A percentile compares a stretch with the other conserved stretches of the same genome.
phyloP scores from a whole-genome alignment of 306 rosid genomes.

The Pyrus betulifolia region DNA sequence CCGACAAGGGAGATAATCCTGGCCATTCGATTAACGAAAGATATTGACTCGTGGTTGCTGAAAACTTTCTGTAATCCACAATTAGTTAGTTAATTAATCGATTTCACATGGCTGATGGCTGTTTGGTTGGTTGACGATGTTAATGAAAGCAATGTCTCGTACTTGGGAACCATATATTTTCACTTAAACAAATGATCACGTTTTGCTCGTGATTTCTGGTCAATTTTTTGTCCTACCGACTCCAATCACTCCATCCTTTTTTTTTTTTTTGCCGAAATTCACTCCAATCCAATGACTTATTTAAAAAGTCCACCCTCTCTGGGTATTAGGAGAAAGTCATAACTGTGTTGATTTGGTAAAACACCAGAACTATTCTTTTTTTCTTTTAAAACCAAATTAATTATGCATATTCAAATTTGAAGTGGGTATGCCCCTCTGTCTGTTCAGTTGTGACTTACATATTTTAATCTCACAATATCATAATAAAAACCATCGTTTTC shows the following conservation, averaged over 20 bases:
- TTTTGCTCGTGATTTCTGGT: not conserved
- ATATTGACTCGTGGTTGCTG: not conserved
- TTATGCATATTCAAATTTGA: no score
- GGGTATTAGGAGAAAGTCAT: not conserved
- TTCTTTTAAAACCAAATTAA: no score
- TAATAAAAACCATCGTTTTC: no score
- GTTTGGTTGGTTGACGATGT: not conserved
- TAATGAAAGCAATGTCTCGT: not conserved
- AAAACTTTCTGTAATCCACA: not conserved
- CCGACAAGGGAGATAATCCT: not conserved
- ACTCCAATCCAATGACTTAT: not conserved
- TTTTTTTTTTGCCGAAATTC: no score
- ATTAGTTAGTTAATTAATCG: not conserved
- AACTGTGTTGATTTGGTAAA: not conserved
- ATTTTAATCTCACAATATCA: no score
- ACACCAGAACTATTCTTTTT: not conserved
- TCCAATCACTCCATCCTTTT: not conserved
- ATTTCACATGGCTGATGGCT: not conserved
- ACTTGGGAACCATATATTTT: not conserved
- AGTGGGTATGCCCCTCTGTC: no score
- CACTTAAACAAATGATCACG: conserved; percentile 2
- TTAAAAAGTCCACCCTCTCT: not conserved
- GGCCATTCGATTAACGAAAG: not conserved
- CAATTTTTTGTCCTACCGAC: not conserved
- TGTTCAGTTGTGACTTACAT: no score